phyloP scores from a whole-genome alignment of 176 grass and related monocot species.

The Hsuehochloa calcarea region DNA sequence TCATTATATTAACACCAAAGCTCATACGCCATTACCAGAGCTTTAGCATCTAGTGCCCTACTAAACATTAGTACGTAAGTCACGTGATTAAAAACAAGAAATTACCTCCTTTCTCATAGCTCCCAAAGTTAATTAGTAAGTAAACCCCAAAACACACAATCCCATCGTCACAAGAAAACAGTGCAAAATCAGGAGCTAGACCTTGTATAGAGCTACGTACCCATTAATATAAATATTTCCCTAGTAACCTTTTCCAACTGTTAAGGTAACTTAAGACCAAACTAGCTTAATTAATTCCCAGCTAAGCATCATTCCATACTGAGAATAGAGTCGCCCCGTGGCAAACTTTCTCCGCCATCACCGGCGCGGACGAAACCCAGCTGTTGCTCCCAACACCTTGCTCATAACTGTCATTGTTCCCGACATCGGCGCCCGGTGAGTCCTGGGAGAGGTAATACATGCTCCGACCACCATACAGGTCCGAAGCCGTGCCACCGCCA shows the following conservation, averaged over 20 bases:
- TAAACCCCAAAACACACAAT: not conserved
- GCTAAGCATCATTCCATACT: constrained; percentile 56
- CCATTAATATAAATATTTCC: not conserved
- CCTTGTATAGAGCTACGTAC: constrained; percentile 10
- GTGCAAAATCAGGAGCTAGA: constrained; percentile 15
- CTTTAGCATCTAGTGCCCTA: not conserved
- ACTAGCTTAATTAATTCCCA: not conserved
- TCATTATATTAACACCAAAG: constrained; percentile 8
- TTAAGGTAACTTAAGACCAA: not conserved
- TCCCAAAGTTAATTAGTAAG: not conserved
- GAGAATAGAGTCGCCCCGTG: constrained; percentile 56
- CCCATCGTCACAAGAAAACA: not conserved
- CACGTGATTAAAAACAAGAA: not conserved
- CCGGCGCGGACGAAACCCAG: constrained; percentile 26
- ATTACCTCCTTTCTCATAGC: constrained; percentile 1
- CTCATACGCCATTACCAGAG: constrained; percentile 12
- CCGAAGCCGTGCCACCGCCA: not conserved
- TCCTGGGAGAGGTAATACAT: constrained; percentile 39
- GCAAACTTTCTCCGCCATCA: constrained; percentile 40
- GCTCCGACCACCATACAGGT: constrained; percentile 26
- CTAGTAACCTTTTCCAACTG: not conserved
- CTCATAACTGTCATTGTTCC: constrained; percentile 32
- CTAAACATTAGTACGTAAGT: not conserved
- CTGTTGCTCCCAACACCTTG: constrained; percentile 31
- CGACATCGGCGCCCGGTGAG: not conserved